phyloP scores from a whole-genome alignment of 805 yeast species.

The Pichia membranifaciens region DNA sequence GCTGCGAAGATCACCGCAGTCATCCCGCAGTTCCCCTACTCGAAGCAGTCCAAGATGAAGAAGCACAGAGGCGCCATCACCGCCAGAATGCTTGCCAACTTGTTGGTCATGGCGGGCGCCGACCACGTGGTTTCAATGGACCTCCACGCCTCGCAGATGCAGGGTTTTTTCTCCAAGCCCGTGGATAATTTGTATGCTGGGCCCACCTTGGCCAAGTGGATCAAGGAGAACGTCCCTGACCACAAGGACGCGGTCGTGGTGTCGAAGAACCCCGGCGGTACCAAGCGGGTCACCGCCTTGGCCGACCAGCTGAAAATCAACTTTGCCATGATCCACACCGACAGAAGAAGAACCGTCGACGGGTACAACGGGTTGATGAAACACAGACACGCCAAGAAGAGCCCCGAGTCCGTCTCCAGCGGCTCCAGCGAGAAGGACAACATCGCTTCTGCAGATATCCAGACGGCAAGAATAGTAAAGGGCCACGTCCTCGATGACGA shows the following conservation, averaged over 20 bases:
- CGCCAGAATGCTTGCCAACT: constrained; percentile 94
- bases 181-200: constrained; percentile 96
- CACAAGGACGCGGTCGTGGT: constrained; percentile 90
- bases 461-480: constrained; percentile 91
- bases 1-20: constrained; percentile 98
- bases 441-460: constrained; percentile 71
- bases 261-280: constrained; percentile 98
- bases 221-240: constrained; percentile 80
- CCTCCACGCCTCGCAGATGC: constrained; percentile 95
- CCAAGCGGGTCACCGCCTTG: constrained; percentile 93
- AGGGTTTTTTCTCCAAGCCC: constrained; percentile 95
- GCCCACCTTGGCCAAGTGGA: constrained; percentile 95
- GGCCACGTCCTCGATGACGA: constrained; percentile 95
- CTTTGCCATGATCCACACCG: constrained; percentile 99
- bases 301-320: constrained; percentile 96
- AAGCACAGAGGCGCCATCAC: constrained; percentile 98
- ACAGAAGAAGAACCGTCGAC: constrained; percentile 85
- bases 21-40: constrained; percentile 95
- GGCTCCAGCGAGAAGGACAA: constrained; percentile 48
- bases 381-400: constrained; percentile 37
- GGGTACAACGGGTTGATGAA: constrained; percentile 36
- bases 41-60: constrained; percentile 97
- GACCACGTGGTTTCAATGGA: constrained; percentile 99
- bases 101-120: constrained; percentile 97
- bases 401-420: constrained; percentile 29